phyloP scores from a whole-genome alignment of 169 alveolate species.

The Eimeria praecox region DNA sequence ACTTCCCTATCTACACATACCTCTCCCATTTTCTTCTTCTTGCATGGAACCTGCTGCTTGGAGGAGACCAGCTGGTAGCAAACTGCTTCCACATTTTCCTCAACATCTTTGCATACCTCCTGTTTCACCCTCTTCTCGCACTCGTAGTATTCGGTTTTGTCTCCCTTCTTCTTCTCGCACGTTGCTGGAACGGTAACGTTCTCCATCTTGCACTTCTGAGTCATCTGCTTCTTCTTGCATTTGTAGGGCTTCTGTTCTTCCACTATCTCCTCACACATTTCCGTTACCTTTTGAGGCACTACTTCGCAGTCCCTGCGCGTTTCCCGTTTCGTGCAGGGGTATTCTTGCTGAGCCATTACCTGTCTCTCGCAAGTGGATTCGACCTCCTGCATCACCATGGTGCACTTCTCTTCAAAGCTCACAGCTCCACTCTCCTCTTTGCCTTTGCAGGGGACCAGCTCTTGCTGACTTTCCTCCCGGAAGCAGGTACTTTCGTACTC shows the following conservation, averaged over 20 bases:
- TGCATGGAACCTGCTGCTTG: conserved; percentile 74
- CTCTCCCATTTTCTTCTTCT: conserved; percentile 66
- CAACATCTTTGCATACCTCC: conserved; percentile 75
- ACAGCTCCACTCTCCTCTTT: conserved; percentile 57
- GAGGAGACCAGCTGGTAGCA: conserved; percentile 69
- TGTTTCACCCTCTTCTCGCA: conserved; percentile 74
- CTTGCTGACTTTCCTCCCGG: conserved; percentile 72
- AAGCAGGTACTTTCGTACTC: conserved; percentile 76
- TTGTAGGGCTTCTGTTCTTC: conserved; percentile 79
- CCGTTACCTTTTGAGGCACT: conserved; percentile 67
- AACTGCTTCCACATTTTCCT: conserved; percentile 67
- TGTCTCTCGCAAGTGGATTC: conserved; percentile 61
- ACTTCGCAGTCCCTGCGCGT: conserved; percentile 75
- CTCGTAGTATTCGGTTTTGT: conserved; percentile 67
- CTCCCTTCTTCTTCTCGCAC: conserved; percentile 80
- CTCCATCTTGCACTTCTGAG: conserved; percentile 78
- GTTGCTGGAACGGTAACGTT: conserved; percentile 67
- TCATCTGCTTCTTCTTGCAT: conserved; percentile 75
- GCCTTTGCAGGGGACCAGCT: conserved; percentile 74
- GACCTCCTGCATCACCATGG: conserved; percentile 68
- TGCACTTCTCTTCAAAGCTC: conserved; percentile 71
- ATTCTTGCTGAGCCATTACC: conserved; percentile 66
- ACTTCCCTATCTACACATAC: conserved; percentile 72
- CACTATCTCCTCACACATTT: conserved; percentile 77
- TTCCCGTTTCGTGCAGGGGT: conserved; percentile 73